Evolutionary conservation across 1,139 yeast genomes (phyloP).

Genomic region (Candida glucosophila): DNA sequence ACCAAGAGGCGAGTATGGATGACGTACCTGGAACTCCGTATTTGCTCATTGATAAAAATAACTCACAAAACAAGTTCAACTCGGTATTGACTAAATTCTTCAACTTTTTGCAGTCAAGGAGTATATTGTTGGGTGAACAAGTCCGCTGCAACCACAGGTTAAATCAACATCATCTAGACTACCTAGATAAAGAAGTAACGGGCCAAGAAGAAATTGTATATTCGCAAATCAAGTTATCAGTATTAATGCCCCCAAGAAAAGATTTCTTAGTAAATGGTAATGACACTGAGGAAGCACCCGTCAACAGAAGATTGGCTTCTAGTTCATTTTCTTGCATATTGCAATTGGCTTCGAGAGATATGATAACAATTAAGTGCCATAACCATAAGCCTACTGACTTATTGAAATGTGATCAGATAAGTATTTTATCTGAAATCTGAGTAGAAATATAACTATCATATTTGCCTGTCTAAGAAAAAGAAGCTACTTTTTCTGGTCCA

Average conservation of each 20-base stretch:
- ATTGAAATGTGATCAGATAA: too few species aligned
- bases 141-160: too few species aligned
- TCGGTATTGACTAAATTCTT: constrained; percentile 8
- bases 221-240: constrained; percentile 4
- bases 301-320: constrained; percentile 22
- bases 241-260: constrained; percentile 6
- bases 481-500: too few species aligned
- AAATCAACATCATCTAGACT: too few species aligned
- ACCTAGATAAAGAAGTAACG: constrained; percentile 3
- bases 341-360: constrained; percentile 22
- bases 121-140: constrained; percentile 5
- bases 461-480: too few species aligned
- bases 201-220: constrained; percentile 2
- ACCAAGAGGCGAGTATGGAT: constrained; percentile 7
- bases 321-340: constrained; percentile 31
- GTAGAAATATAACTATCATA: too few species aligned
- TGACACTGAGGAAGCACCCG: constrained; percentile 5
- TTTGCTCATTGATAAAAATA: constrained; percentile 4
- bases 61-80: constrained; percentile 4
- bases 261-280: constrained; percentile 9
- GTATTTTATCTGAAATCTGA: too few species aligned
- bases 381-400: too few species aligned
- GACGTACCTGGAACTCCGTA: constrained; percentile 7
- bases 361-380: too few species aligned
- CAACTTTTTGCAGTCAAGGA: constrained; percentile 7